These are phyloP conservation scores for Aspergillus ustus DNA, from an alignment of 2,329 filamentous ascomycete genomes.

Conservation along the genomic window DNA sequence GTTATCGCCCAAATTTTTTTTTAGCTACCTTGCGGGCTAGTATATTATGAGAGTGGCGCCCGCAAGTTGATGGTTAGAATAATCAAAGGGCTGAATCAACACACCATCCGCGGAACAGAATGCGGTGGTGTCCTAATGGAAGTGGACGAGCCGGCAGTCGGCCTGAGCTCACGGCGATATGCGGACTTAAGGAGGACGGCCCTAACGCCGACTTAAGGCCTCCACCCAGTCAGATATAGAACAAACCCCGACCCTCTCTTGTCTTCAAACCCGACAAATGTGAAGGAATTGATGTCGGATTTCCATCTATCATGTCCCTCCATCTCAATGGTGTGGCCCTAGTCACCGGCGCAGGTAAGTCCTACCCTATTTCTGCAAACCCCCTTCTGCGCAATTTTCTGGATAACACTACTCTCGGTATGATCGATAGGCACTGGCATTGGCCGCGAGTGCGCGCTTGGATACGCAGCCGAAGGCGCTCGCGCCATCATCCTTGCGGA, in stretches of 20 bases:
- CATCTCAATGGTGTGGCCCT: conserved; percentile 18
- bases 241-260: background rate
- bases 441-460: conserved; percentile 20
- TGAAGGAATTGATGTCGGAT: background rate
- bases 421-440: conserved; percentile 16
- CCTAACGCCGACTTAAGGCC: background rate
- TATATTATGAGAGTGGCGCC: background rate
- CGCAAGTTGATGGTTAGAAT: background rate
- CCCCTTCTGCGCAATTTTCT: background rate
- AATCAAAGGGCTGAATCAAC: background rate
- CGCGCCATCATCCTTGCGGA: conserved; percentile 32
- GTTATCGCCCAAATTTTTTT: background rate
- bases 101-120: background rate
- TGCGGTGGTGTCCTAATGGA: background rate
- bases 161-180: background rate
- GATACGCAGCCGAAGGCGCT: conserved; percentile 27
- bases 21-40: background rate
- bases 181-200: background rate
- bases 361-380: background rate
- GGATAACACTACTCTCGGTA: background rate
- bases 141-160: no score
- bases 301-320: conserved; percentile 5
- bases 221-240: background rate
- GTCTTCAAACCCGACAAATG: background rate
- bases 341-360: conserved; percentile 20